Evolutionary conservation across 768 basidiomycete species (phyloP).

Genomic region (Tubosaeta sp.): DNA sequence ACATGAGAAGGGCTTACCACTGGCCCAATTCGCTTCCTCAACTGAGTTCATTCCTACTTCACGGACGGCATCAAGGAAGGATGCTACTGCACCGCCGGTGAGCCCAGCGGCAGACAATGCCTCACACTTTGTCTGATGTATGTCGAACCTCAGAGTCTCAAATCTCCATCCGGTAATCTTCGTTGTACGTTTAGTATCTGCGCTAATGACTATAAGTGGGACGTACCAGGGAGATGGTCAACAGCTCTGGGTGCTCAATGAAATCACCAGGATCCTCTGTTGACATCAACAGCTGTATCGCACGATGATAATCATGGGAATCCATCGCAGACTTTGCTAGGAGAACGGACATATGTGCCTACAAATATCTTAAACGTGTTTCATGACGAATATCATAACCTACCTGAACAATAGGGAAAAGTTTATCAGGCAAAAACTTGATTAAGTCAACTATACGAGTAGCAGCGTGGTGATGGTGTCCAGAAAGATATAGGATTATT

Average conservation of each 20-base stretch:
- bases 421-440: neutral
- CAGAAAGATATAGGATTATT: constrained; percentile 6
- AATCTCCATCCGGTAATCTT: constrained; percentile 19
- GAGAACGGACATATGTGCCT: constrained; percentile 14
- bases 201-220: neutral
- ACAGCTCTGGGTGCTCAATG: constrained; percentile 4
- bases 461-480: constrained; percentile 1
- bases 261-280: neutral
- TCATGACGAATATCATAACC: neutral
- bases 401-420: constrained; percentile 9
- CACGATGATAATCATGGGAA: constrained; percentile 4
- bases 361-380: neutral
- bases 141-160: constrained; percentile 2
- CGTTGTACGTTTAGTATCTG: neutral
- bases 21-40: constrained; percentile 5
- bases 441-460: constrained; percentile 8
- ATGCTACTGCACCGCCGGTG: neutral
- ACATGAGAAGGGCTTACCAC: neutral
- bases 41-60: neutral
- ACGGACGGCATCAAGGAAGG: neutral
- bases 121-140: constrained; percentile 8
- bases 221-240: constrained; percentile 15
- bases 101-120: constrained; percentile 3
- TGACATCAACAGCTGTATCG: constrained; percentile 7
- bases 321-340: constrained; percentile 10